phyloP scores from a whole-genome alignment of 257 asterid genomes.

The Datura wrightii region DNA sequence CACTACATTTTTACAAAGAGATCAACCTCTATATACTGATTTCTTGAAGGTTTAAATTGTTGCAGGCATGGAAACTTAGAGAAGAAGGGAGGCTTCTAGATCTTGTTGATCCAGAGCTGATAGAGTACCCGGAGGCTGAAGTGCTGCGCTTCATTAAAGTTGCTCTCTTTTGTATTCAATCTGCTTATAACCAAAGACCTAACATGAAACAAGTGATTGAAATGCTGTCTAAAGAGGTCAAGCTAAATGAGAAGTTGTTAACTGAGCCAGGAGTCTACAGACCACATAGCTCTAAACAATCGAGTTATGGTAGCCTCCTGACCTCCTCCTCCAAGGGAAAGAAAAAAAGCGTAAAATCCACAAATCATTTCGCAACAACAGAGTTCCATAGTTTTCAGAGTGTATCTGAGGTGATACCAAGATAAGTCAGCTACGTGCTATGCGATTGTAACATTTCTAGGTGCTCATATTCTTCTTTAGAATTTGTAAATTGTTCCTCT shows the following conservation, averaged over 20 bases:
- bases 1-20: too few species aligned
- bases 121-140: slow-evolving; percentile 56
- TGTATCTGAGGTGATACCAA: slow-evolving; percentile 58
- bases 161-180: slow-evolving; percentile 78
- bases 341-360: slow-evolving; percentile 45
- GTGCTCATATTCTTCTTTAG: neutral
- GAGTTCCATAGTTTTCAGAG: slow-evolving; percentile 42
- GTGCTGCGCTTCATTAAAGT: slow-evolving; percentile 61
- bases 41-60: neutral
- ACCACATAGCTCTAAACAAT: slow-evolving; percentile 40
- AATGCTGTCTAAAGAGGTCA: slow-evolving; percentile 69
- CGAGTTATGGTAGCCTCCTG: slow-evolving; percentile 38
- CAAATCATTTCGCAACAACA: slow-evolving; percentile 28
- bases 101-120: slow-evolving; percentile 68
- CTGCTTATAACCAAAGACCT: slow-evolving; percentile 71
- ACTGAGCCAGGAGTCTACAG: slow-evolving; percentile 65
- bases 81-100: slow-evolving; percentile 62
- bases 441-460: neutral
- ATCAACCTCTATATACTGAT: neutral
- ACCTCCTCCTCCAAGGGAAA: slow-evolving; percentile 42
- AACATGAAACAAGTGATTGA: slow-evolving; percentile 78
- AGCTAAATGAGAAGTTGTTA: slow-evolving; percentile 59
- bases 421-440: slow-evolving; percentile 44
- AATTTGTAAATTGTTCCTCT: neutral
- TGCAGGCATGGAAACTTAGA: slow-evolving; percentile 81